A percentile compares a stretch with the other conserved stretches of the same genome.
phyloP scores from a whole-genome alignment of 2,329 filamentous ascomycete species.

The Aureobasidium sp. region DNA sequence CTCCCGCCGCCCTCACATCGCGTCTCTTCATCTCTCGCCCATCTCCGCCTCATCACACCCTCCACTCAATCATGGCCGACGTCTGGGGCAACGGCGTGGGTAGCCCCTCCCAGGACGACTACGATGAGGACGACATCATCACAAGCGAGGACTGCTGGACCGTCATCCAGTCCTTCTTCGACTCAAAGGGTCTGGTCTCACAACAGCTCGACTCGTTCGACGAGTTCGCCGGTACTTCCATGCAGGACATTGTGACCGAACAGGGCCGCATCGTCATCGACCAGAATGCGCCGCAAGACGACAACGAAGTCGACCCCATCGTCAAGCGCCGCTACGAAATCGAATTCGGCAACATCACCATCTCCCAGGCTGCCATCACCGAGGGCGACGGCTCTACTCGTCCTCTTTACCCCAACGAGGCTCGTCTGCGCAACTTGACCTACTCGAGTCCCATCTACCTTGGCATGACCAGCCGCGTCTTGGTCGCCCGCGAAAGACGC shows the following conservation, averaged over 20 bases:
- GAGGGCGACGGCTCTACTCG: slow-evolving; percentile 87
- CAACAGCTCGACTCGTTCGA: slow-evolving; percentile 98
- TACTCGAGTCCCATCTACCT: slow-evolving; percentile 90
- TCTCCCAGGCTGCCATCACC: slow-evolving; percentile 83
- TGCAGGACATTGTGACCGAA: slow-evolving; percentile 90
- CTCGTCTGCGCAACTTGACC: slow-evolving; percentile 88
- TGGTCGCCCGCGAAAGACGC: slow-evolving; percentile 70
- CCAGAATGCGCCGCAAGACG: slow-evolving; percentile 72
- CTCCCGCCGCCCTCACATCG: background rate
- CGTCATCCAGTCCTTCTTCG: slow-evolving; percentile 95
- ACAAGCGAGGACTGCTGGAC: slow-evolving; percentile 98
- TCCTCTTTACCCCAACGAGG: slow-evolving; percentile 87
- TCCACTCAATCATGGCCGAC: slow-evolving; percentile 17
- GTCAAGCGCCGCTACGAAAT: slow-evolving; percentile 90
- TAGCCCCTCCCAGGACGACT: slow-evolving; percentile 17
- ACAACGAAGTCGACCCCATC: slow-evolving; percentile 62
- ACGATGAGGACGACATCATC: slow-evolving; percentile 45
- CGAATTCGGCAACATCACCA: slow-evolving; percentile 83
- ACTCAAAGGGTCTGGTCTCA: slow-evolving; percentile 88
- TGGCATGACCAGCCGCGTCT: slow-evolving; percentile 77
- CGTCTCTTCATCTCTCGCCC: background rate
- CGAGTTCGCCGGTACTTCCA: slow-evolving; percentile 88
- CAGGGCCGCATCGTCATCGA: slow-evolving; percentile 89
- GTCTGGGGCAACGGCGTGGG: slow-evolving; percentile 14
- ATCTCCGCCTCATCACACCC: background rate